Evolutionary conservation across 31 red algal species (phyloP).

Genomic region (Porphyra umbilicalis): DNA sequence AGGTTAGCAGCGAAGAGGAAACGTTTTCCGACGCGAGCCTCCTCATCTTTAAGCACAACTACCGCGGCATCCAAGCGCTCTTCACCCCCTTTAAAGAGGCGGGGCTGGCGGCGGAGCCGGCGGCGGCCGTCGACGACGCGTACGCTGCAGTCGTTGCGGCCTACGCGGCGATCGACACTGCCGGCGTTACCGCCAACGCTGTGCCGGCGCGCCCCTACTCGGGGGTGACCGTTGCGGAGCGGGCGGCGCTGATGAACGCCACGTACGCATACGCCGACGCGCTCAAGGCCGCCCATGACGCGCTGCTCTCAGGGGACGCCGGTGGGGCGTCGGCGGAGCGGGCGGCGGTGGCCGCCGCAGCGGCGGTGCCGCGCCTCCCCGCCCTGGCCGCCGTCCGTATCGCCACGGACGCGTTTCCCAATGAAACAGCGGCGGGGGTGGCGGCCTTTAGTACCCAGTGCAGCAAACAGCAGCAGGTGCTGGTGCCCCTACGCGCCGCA

Average conservation of each 20-base stretch:
- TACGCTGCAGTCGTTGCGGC: background rate
- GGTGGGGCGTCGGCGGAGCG: background rate
- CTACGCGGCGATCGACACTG: constrained; percentile 16
- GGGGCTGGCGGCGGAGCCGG: background rate
- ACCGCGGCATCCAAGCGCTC: constrained; percentile 11
- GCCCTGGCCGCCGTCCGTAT: background rate
- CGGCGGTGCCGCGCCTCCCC: constrained; percentile 1
- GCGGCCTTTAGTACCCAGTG: constrained; percentile 7
- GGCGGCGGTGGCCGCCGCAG: background rate
- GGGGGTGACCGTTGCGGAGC: constrained; percentile 11
- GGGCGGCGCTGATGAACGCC: constrained; percentile 8
- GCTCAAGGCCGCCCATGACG: constrained; percentile 10
- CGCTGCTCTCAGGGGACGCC: too few species aligned
- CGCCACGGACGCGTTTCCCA: background rate
- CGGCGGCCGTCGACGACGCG: background rate
- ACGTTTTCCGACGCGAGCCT: constrained; percentile 26
- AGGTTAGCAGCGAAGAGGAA: constrained; percentile 37
- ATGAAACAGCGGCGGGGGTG: constrained; percentile 11
- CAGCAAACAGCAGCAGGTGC: constrained; percentile 14
- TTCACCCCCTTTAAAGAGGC: constrained; percentile 12
- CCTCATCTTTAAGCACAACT: constrained; percentile 36
- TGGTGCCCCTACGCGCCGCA: constrained; percentile 3
- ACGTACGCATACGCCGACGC: constrained; percentile 21
- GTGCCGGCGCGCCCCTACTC: constrained; percentile 23
- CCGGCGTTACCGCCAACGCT: constrained; percentile 6